phyloP scores from a whole-genome alignment of 441 rosid species.

The Kokia cookei region DNA sequence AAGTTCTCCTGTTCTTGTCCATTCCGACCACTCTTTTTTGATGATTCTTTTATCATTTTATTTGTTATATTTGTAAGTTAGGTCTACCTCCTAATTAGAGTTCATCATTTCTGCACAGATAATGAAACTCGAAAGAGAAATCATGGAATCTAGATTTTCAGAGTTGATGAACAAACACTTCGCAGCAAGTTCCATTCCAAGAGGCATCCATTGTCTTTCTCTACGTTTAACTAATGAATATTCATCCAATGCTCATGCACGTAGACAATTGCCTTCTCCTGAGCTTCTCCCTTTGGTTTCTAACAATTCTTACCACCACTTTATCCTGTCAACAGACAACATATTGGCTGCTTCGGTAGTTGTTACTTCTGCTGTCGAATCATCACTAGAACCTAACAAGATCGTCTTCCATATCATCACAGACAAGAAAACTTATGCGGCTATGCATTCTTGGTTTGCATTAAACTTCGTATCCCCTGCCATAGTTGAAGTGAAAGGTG shows the following conservation, averaged over 20 bases:
- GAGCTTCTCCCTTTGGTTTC: constrained; percentile 90
- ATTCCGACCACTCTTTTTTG: too few species aligned
- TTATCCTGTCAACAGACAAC: constrained; percentile 82
- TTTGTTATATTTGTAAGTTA: too few species aligned
- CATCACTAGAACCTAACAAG: constrained; percentile 80
- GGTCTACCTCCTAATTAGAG: too few species aligned
- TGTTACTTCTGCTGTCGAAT: constrained; percentile 75
- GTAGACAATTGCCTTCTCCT: constrained; percentile 93
- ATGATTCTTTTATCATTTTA: too few species aligned
- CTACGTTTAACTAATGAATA: constrained; percentile 92
- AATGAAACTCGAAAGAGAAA: constrained; percentile 65
- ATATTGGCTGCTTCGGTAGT: constrained; percentile 91
- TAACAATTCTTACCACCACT: constrained; percentile 86
- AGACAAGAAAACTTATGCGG: constrained; percentile 97
- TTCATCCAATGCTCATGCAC: constrained; percentile 98
- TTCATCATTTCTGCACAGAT: neutral
- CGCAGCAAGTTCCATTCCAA: constrained; percentile 96
- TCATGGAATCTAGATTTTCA: constrained; percentile 79
- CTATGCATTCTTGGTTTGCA: constrained; percentile 99
- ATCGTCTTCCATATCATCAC: constrained; percentile 95
- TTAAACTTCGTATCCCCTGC: constrained; percentile 80
- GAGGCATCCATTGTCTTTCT: constrained; percentile 95
- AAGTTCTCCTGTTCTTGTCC: too few species aligned
- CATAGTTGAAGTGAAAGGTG: constrained; percentile 87
- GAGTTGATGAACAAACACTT: constrained; percentile 97